Evolutionary conservation across 2,329 filamentous ascomycete genomes (phyloP), one percentile per base, ranked within the genome.

Genomic region (Raffaelea deltoideospora): DNA sequence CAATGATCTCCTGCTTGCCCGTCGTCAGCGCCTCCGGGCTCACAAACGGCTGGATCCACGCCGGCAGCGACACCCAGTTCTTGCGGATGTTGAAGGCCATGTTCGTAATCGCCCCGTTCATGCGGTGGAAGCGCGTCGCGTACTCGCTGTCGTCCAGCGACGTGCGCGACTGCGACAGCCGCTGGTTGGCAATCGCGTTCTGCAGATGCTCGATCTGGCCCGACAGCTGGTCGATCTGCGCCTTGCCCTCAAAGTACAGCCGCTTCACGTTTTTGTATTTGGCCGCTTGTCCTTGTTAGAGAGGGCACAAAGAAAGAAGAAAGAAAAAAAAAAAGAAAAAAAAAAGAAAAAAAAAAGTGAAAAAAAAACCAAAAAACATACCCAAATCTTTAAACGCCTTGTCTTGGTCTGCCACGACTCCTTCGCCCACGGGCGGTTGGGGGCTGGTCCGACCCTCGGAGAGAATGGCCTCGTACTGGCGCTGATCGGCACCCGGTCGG

Each of bases 221-320:
- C 46, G 79, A 81, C 48, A 93, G 79, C 49, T 81, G 75, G 50
- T 95, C 87, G 37, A 96, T 88, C 58, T 95, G 87, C 14, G 77
- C 70, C 53, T 93, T 90, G 52, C 88, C 86, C 45, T 96, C 90
- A 55, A 96, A 96, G 55, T 95, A 98, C 49, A 95, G 82, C 38
- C 86, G 78, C 64, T 98, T 98, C 40, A 98, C 88, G 53, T 95
- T 94, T 56, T 92, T 92, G 56, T 98, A 98, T 62, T 98, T 98
- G 47, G 75, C 76, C 51, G 37, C 45, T 59, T 52, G 45, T 53
- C n/a, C n/a, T 10, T 21, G 19, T 32, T 21, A 32, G 31, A 18
- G 5, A n/a, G n/a, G n/a, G 9, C 10, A 20, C n/a, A 34, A 29
- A 29, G 14, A 23, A 23, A n/a, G 21, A 22, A 29, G 8, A 37